Percentiles rank a stretch among this genome's conserved stretches.
These are phyloP conservation scores for Neophaeococcomyces aloes DNA, from an alignment of 2,329 filamentous ascomycete genomes.

Conservation along the genomic window DNA sequence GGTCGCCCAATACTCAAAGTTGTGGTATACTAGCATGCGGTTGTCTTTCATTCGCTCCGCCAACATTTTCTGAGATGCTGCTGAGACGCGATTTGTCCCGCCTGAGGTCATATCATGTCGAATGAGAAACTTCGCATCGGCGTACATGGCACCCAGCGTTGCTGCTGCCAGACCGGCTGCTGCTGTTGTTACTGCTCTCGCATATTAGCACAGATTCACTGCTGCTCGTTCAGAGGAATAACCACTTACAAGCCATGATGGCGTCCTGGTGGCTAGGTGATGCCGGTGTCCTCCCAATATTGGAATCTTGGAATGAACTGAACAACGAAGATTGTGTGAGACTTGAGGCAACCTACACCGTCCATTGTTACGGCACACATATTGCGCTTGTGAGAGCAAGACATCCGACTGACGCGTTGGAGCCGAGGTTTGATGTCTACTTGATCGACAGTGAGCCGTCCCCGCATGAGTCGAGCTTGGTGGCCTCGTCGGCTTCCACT, in stretches of 20 bases:
- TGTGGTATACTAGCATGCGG: slow-evolving; percentile 55
- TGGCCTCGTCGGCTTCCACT: no score
- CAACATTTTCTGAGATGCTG: slow-evolving; percentile 13
- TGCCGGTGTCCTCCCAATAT: not conserved
- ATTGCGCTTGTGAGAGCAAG: no score
- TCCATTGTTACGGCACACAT: not conserved
- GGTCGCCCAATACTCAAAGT: slow-evolving; percentile 50
- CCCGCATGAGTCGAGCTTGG: no score
- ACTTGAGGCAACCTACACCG: not conserved
- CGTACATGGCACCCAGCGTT: slow-evolving; percentile 44
- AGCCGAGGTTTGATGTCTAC: no score
- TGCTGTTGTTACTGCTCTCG: slow-evolving; percentile 9
- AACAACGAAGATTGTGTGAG: no score
- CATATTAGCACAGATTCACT: not conserved
- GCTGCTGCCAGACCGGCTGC: slow-evolving; percentile 26
- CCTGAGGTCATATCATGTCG: slow-evolving; percentile 49
- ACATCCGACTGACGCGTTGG: no score
- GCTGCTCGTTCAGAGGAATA: not conserved
- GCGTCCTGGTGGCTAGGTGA: not conserved
- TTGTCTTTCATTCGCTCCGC: slow-evolving; percentile 37
- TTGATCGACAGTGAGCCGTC: no score
- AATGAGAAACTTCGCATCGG: slow-evolving; percentile 61
- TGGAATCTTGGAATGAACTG: not conserved
- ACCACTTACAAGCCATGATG: slow-evolving; percentile 4
- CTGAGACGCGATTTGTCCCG: slow-evolving; percentile 14